phyloP scores from a whole-genome alignment of 257 asterid species.

The Capsicum rhomboideum region DNA sequence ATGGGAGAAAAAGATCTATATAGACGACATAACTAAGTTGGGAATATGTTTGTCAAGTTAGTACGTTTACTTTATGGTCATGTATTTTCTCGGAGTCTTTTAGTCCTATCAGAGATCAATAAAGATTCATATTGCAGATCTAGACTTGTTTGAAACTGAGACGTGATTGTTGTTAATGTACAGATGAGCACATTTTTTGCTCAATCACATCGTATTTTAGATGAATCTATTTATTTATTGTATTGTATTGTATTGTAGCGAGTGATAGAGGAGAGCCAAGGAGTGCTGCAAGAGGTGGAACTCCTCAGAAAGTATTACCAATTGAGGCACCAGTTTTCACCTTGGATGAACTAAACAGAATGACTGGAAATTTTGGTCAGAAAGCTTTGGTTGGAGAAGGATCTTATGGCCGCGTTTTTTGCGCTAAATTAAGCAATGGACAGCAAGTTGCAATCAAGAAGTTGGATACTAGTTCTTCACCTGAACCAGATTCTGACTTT shows the following conservation, averaged over 20 bases:
- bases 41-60: neutral
- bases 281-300: constrained; percentile 53
- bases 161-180: neutral
- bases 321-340: constrained; percentile 67
- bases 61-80: neutral
- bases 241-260: constrained; percentile 16
- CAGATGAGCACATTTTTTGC: neutral
- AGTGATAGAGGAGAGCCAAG: constrained; percentile 81
- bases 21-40: neutral
- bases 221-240: too few species aligned
- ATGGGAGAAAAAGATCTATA: neutral
- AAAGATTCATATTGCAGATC: too few species aligned
- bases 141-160: neutral
- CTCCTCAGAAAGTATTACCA: constrained; percentile 54
- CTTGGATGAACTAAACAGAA: constrained; percentile 7
- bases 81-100: neutral
- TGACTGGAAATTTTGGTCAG: constrained; percentile 15
- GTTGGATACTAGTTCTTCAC: constrained; percentile 53
- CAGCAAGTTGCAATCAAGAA: constrained; percentile 57
- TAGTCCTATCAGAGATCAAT: neutral
- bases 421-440: constrained; percentile 48
- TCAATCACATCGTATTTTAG: neutral
- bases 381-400: constrained; percentile 22
- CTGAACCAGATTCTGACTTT: constrained; percentile 62
- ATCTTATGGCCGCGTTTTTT: constrained; percentile 20